Evolutionary conservation across 2,329 filamentous ascomycete genomes (phyloP), one percentile per base, ranked within the genome.

Genomic region (Chaetomiaceae sp.): DNA sequence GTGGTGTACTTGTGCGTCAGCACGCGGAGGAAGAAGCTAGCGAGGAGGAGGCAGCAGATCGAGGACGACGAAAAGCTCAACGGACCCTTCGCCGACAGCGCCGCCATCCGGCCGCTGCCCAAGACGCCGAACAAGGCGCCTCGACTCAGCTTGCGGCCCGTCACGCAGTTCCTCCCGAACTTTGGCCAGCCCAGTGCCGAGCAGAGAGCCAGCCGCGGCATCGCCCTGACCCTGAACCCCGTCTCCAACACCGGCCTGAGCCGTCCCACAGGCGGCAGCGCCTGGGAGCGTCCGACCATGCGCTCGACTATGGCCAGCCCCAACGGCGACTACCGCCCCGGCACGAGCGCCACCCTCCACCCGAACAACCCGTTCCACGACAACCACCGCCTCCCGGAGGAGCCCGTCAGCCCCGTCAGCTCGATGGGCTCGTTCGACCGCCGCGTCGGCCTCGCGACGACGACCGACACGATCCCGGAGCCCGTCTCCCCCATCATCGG

Each of bases 131-230:
- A 75, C 25, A 78, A 73, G 30, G 84, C 90, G 39, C 89, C 90
- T n/a, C 85, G 85, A 55, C 77, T 96, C 55, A 95, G 89, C 63
- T 76, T 96, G 48, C 85, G 89, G 44, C 90, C 90, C 3, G 80
- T 93, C 43, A 92, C 89, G 35, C 83, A 93, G 62, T 91, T 96
- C 69, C 76, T 88, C 34, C 87, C 89, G 5, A 83, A 81, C 62
- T 77, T 87, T 48, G 54, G 50, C 44, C 54, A 67, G 48, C n/a
- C n/a, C n/a, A n/a, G n/a, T n/a, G 62, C 71, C 7, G 76, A 79
- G 48, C 74, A 76, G 63, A 71, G 74, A 44, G 64, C 67, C 31
- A 81, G 74, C 69, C 76, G 73, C 53, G 73, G 71, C 27, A 71
- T 72, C 53, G 69, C 67, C 27, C 66, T 76, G 48, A 66, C 67